A percentile compares a stretch with the other conserved stretches of the same genome.
These are phyloP conservation scores for Thalassiosira hispida DNA, from an alignment of 352 stramenopile species.

Conservation along the genomic window DNA sequence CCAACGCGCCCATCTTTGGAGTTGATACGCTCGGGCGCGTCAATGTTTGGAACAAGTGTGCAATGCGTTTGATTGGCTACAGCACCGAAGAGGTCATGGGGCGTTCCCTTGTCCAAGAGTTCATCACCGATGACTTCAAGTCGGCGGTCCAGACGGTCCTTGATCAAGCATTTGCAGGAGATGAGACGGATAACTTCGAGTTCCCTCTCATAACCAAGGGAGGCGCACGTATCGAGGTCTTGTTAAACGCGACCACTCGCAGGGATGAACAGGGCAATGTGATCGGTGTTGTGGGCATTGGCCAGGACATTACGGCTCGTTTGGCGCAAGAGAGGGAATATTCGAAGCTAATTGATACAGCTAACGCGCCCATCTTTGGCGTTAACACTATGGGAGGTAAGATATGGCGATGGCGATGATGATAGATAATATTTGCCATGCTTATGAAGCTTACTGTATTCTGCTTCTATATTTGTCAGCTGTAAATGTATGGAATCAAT, in stretches of 20 bases:
- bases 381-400: slow-evolving; percentile 80
- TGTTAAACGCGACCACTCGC: slow-evolving; percentile 76
- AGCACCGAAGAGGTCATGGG: slow-evolving; percentile 89
- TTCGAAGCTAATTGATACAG: slow-evolving; percentile 69
- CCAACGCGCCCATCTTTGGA: slow-evolving; percentile 82
- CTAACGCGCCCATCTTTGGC: slow-evolving; percentile 71
- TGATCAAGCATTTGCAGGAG: slow-evolving; percentile 59
- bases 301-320: slow-evolving; percentile 87
- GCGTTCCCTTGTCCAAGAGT: slow-evolving; percentile 85
- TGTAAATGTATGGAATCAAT: slow-evolving; percentile 89
- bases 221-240: slow-evolving; percentile 48
- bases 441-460: neutral
- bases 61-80: slow-evolving; percentile 87
- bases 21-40: slow-evolving; percentile 85
- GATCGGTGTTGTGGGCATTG: slow-evolving; percentile 76
- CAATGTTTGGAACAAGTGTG: slow-evolving; percentile 87
- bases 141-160: slow-evolving; percentile 81
- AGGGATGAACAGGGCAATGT: slow-evolving; percentile 80
- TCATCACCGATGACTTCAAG: slow-evolving; percentile 89
- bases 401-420: too few relatives aligned
- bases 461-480: neutral
- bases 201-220: slow-evolving; percentile 86
- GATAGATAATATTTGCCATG: too few relatives aligned
- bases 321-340: slow-evolving; percentile 34
- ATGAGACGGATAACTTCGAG: slow-evolving; percentile 84